Evolutionary conservation across 352 stramenopile genomes (phyloP), one percentile per base, ranked within the genome.

Genomic region (Aphanomyces euteiches): DNA sequence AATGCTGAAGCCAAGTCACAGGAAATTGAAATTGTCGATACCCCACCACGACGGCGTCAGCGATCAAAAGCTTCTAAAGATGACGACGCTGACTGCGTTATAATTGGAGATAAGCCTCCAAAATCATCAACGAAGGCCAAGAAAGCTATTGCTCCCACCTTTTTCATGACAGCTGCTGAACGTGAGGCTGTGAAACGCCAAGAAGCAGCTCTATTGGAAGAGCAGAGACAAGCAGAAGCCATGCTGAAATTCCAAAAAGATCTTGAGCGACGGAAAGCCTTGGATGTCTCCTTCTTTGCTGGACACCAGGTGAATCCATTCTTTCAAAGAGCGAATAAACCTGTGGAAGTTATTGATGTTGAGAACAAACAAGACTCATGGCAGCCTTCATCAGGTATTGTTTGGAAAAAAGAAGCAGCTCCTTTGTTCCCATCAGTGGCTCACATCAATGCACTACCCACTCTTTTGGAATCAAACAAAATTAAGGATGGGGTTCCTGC

Each of bases 231-330:
- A 61, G 34, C 37, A 19, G 47, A 70, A 63, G 54, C 64, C n/a
- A 19, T 70, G 19, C 19, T 70, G 17, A 70, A 70, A 36, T 70
- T 70, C 19, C 64, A 70, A n/a, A 38, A 39, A n/a, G 64, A 70
- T 28, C 5, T 70, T 12, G 64, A 70, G 13, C 53, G 53, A 10
- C 48, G 64, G 19, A 70, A 70, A 34, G 64, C 64, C 6, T 37
- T 70, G 10, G 64, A 70, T 41, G 53, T 70, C 21, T 19, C 64
- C 3, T 70, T 70, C 15, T 70, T 59, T 47, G 64, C 64, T 19
- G 21, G 47, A n/a, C 53, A 41, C 34, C 45, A 53, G 36, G 64
- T 70, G 19, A 70, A 70, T 39, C 64, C 64, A 19, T 70, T 70
- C 47, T 70, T 70, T 47, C 64, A 70, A 47, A 59, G 39, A 5